Base-by-base conservation (phyloP, 2,329 filamentous ascomycete genomes). In the Cyphellophora attinorum region DNA sequence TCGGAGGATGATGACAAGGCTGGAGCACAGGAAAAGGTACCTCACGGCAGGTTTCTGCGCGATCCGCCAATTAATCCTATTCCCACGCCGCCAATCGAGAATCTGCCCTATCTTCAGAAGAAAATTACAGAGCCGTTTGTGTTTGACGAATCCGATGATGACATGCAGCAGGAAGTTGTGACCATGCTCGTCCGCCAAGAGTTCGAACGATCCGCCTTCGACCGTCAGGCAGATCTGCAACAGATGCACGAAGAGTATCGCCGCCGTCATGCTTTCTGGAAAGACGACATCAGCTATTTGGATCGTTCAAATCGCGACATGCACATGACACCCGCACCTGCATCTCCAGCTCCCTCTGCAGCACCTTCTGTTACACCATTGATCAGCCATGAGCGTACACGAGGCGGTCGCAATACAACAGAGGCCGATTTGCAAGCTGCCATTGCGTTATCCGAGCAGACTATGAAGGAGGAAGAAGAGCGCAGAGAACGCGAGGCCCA, bases 391-490 rank as follows among this genome's bases (percentile, higher is more conserved):
- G 57, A 47, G 40, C 55, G 60, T 34, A 57, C 60, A 11, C 52
- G 65, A 39, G 56, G 62, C 2, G 63, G 62, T 36, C 63, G 64
- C 38, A 60, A 64, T 5, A 65, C 65, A 34, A 69, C 62, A 35
- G 65, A 68, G 40, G 51, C 67, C 4, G 65, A 68, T 37, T 61
- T 69, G 31, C 59, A 67, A 36, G 65, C 61, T 34, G 64, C 64
- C 3, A 52, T 69, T 21, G 56, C 58, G 27, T 61, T 61, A 18
- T 69, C 65, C 2, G 60, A 63, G 34, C 63, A 67, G 12, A 64
- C 63, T 16, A 60, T 61, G 0, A 59, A 62, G 41, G 63, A 67
- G 46, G 64, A 68, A 42, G 54, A 61, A 12, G 60, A 64, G 41
- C 55, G 61, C 29, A 57, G 62, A 31, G 50, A 52, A 31, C 51